Base-by-base conservation (phyloP, 148 eudicot species). In the Rhododendron williamsianum region DNA sequence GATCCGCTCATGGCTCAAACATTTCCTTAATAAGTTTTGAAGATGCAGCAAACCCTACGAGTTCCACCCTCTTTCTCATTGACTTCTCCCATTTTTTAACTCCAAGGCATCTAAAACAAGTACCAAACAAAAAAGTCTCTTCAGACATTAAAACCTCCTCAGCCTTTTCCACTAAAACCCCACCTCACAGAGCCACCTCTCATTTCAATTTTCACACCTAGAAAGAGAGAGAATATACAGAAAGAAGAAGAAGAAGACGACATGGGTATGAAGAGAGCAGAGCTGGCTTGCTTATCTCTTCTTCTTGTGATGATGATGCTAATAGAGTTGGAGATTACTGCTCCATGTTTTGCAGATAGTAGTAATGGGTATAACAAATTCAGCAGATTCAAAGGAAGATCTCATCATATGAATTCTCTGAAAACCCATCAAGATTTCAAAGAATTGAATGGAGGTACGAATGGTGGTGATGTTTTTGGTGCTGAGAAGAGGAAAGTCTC, bases 401-500 rank as follows among this genome's bases (percentile, higher is more conserved):
- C 30, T 74, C 49, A 69, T 33, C 83, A 73, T 49, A 63, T 69
- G 38, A 73, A 21, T 54, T 15, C 78, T 46, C 23, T 43, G 19
- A 86, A 84, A 74, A 21, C 58, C 38, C 86, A 73, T 23, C 86
- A 78, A 84, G 84, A 82, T 12, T 89, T 88, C 83, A 85, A 79
- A 49, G 73, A 48, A 81, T 54, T 54, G 60, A 82, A 80, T 79
- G 78, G 67, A 8, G 83, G 71, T 15, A 11, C 49, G 9, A 9
- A 78, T n/a, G 21, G 23, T 86, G 92, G 83, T 87, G 90, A 79
- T 60, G 86, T 89, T 80, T 91, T 94, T 90, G 96, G 91, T 54
- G 94, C 82, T 88, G 94, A 94, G 82, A 92, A 90, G 91, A 95
- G 98, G 76, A 95, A 87, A 91, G 90, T 95, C 88, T 89, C 91